Percentiles rank a stretch among this genome's conserved stretches.
Conservation (phyloP, 2,329 filamentous ascomycete genomes). For the Sporothrix dimorphospora region DNA sequence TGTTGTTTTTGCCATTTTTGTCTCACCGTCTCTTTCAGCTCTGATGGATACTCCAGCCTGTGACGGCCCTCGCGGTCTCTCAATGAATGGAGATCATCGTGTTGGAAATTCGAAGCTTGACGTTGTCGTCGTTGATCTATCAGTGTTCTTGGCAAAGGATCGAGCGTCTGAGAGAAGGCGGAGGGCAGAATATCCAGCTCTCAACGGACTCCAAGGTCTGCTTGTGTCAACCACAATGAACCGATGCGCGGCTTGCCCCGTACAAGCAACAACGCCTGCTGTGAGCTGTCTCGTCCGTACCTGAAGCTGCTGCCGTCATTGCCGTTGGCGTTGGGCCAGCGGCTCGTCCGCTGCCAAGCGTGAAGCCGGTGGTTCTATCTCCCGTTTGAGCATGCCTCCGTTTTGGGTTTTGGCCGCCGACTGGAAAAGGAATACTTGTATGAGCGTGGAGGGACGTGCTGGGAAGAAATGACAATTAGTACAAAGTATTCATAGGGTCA, state of each 20-base stretch:
- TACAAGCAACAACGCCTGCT: not conserved
- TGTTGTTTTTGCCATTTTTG: not conserved
- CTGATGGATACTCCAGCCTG: not conserved
- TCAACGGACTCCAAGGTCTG: not conserved
- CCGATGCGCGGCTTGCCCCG: not conserved
- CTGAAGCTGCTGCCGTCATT: not conserved
- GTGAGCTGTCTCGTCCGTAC: not conserved
- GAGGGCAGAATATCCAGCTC: not conserved
- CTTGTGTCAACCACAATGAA: not conserved
- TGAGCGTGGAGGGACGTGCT: too few species aligned
- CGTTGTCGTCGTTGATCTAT: conserved; percentile 1
- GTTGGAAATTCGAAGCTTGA: not conserved
- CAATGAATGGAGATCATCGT: not conserved
- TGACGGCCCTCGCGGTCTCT: not conserved
- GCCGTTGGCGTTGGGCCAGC: not conserved
- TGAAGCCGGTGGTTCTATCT: not conserved
- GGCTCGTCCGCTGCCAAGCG: not conserved
- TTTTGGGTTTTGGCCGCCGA: not conserved
- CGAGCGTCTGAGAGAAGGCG: not conserved
- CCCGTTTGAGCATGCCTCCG: not conserved
- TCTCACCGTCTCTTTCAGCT: too few species aligned
- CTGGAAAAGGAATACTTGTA: not conserved
- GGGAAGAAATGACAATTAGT: not conserved
- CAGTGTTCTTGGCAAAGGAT: not conserved
- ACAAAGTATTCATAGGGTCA: too few species aligned